Evolutionary conservation across 768 basidiomycete genomes (phyloP).

Genomic region (Phylloporus sp.): DNA sequence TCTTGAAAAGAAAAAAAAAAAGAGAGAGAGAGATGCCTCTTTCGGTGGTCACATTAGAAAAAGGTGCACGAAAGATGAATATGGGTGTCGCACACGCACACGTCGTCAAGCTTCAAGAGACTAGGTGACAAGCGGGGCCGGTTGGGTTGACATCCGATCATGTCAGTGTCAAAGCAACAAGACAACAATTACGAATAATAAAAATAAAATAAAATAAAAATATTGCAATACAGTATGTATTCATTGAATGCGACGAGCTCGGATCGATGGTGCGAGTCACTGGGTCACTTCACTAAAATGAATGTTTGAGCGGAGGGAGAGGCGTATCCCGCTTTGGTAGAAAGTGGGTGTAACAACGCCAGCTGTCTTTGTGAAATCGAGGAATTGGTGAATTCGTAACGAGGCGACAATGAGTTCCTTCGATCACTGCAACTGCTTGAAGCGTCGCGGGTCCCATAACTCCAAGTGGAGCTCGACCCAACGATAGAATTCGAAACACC

Average conservation of each 20-base stretch:
- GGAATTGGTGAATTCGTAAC: neutral
- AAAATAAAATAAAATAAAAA: neutral
- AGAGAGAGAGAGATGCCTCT: neutral
- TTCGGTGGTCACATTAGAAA: neutral
- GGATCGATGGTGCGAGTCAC: too few relatives aligned
- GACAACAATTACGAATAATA: neutral
- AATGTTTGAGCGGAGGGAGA: too few relatives aligned
- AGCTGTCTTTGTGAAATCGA: neutral
- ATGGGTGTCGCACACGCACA: neutral
- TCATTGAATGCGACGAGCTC: too few relatives aligned
- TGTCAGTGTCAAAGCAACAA: neutral
- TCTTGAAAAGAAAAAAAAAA: neutral
- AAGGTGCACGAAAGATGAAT: neutral
- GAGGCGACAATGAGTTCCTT: neutral
- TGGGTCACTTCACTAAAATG: too few relatives aligned
- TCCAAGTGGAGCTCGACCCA: neutral
- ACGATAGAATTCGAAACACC: neutral
- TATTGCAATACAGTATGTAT: too few relatives aligned
- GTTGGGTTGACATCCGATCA: constrained; percentile 8
- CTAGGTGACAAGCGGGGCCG: neutral
- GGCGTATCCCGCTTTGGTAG: too few relatives aligned
- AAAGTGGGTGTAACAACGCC: too few relatives aligned
- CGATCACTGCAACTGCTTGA: too few relatives aligned
- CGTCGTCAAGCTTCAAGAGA: constrained; percentile 1
- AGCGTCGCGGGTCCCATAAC: neutral